phyloP scores from a whole-genome alignment of 148 eudicot genomes.

The Persicaria tinctoria region DNA sequence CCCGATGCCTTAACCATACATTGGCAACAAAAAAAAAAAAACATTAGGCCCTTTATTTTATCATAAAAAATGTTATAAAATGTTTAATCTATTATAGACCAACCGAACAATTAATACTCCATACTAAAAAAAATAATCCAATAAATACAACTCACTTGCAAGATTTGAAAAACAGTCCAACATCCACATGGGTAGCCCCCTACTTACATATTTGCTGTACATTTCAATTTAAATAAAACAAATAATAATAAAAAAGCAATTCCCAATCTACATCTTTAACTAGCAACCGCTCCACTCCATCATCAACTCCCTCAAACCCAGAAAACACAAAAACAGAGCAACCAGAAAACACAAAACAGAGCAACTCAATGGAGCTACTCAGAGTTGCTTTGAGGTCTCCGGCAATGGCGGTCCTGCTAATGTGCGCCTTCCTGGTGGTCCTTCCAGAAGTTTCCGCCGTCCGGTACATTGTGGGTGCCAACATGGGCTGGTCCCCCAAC shows the following conservation, averaged over 20 bases:
- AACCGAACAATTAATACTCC: too few species aligned
- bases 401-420: slow-evolving; percentile 17
- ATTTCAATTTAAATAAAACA: background rate
- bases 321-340: background rate
- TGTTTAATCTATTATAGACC: too few species aligned
- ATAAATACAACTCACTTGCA: background rate
- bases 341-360: background rate
- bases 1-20: too few species aligned
- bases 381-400: slow-evolving; percentile 1
- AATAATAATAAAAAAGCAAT: background rate
- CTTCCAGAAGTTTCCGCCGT: slow-evolving; percentile 37
- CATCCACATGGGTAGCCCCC: slow-evolving; percentile 5
- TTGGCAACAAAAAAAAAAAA: too few species aligned
- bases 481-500: slow-evolving; percentile 45
- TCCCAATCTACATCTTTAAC: background rate
- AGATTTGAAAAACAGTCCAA: slow-evolving; percentile 1
- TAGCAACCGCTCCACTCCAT: background rate
- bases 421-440: slow-evolving; percentile 25
- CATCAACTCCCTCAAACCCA: background rate
- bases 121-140: too few species aligned
- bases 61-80: too few species aligned
- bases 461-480: slow-evolving; percentile 51
- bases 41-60: too few species aligned
- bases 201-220: background rate
- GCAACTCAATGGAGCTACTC: background rate